phyloP scores from a whole-genome alignment of 345 rosid species.

The Luvunga scandens region DNA sequence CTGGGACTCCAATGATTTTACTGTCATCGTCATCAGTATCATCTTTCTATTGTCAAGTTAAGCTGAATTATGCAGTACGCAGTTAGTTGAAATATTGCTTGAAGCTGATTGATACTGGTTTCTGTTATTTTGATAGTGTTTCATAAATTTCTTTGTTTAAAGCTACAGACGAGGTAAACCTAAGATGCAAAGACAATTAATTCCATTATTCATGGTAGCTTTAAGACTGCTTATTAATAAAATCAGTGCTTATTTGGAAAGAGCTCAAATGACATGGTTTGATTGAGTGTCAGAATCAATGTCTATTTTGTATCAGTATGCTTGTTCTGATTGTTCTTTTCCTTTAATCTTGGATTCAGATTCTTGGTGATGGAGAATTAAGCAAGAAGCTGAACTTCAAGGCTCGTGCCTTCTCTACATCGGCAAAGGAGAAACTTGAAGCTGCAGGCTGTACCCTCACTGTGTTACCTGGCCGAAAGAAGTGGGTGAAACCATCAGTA shows the following conservation, averaged over 20 bases:
- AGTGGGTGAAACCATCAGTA: slow-evolving; percentile 88
- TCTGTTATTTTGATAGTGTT: no score
- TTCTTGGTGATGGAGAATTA: slow-evolving; percentile 79
- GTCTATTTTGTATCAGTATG: background rate
- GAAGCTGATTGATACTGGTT: no score
- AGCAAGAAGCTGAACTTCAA: slow-evolving; percentile 70
- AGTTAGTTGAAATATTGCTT: no score
- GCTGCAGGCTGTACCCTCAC: slow-evolving; percentile 75
- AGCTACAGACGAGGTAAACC: background rate
- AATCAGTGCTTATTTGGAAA: background rate
- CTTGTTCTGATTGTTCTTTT: background rate
- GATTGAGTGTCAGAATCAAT: background rate
- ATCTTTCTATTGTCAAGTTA: no score
- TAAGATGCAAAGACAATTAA: background rate
- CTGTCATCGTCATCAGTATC: no score
- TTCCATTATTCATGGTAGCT: background rate
- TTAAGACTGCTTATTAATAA: background rate
- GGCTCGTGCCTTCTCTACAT: slow-evolving; percentile 73
- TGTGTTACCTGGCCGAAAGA: slow-evolving; percentile 82
- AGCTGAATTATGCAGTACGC: no score
- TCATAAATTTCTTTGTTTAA: no score
- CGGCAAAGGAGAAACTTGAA: slow-evolving; percentile 87
- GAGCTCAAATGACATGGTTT: background rate
- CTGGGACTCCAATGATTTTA: background rate
- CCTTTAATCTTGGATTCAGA: slow-evolving; percentile 34